Base-by-base conservation (phyloP, 805 yeast species). In the Saturnispora mendoncae region DNA sequence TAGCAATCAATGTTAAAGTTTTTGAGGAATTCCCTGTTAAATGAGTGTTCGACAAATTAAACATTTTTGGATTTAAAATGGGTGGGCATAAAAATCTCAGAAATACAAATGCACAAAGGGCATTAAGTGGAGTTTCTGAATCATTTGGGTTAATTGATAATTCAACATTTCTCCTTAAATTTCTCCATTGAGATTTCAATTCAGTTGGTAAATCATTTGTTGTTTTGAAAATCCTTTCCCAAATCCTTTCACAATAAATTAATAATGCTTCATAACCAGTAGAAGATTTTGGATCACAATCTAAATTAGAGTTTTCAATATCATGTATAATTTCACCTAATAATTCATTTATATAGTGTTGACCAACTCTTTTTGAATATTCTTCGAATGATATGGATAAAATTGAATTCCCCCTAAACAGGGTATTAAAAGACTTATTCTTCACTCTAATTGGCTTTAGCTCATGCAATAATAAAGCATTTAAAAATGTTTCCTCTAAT, bases 11-110 rank as follows among this genome's bases (percentile, higher is more conserved):
- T 0, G 95, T 86, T 35, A 90, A 61, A 0, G 95, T 82, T 45
- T 95, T 68, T 48, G 86, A 88, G 2, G 78, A 68, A 9, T 68
- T 68, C 2, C 87, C 85, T 7, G 78, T 69, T 45, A 86, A 85
- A 50, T 84, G 90, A 28, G 73, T 68, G 39, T 74, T 70, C 0
- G 85, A 74, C 38, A 92, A 65, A 46, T 79, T 78, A 57, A 86
- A 87, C 37, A 88, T 60, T 52, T 85, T 86, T 0, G 98, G 98
- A 53, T 86, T 88, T 54, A 92, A 62, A 23, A 90, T 73, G 0
- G 95, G 95, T 0, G 98, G 97, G 52, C 96, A 87, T 48, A 87
- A 73, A 58, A 80, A 84, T 45, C 96, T 66, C 45, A 90, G 62
- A 56, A 90, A 92, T 10, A 90, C 64, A 52, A 92, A 84, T 1